phyloP scores from a whole-genome alignment of 2,329 filamentous ascomycete genomes.

The Monilinia polystroma region DNA sequence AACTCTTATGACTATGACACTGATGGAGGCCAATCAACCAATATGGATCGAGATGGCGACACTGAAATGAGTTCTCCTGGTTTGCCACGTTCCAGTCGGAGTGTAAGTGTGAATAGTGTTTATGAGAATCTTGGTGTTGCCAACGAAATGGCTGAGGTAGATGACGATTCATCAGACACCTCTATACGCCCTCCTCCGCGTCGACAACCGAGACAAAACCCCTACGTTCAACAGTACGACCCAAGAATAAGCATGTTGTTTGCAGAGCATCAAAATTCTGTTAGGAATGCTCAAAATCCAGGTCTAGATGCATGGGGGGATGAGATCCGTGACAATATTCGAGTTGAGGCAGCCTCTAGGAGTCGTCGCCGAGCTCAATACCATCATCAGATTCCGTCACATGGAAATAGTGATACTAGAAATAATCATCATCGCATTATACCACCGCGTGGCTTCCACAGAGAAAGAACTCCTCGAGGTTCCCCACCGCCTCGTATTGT shows the following conservation, averaged over 20 bases:
- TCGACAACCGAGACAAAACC: constrained; percentile 29
- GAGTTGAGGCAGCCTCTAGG: constrained; percentile 24
- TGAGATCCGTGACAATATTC: constrained; percentile 6
- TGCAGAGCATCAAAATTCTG: constrained; percentile 36
- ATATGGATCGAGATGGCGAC: constrained; percentile 40
- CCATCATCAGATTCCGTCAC: constrained; percentile 9
- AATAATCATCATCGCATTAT: constrained; percentile 20
- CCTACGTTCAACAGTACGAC: constrained; percentile 33
- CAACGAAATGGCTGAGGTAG: constrained; percentile 33
- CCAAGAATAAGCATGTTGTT: constrained; percentile 39
- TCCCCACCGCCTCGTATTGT: constrained; percentile 34
- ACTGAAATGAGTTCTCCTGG: constrained; percentile 41
- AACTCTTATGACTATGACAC: constrained; percentile 8
- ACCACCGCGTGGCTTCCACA: constrained; percentile 30
- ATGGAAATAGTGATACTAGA: constrained; percentile 4
- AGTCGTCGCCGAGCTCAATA: constrained; percentile 13
- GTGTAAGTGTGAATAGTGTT: constrained; percentile 21
- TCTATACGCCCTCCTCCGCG: constrained; percentile 34
- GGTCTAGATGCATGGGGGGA: constrained; percentile 18
- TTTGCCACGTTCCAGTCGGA: constrained; percentile 25
- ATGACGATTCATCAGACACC: constrained; percentile 35
- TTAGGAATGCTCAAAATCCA: constrained; percentile 17
- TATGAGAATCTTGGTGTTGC: constrained; percentile 32
- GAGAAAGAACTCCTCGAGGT: constrained; percentile 33
- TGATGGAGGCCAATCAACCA: constrained; percentile 32